phyloP scores from a whole-genome alignment of 176 grass and related monocot species.

The Carex pumila region DNA sequence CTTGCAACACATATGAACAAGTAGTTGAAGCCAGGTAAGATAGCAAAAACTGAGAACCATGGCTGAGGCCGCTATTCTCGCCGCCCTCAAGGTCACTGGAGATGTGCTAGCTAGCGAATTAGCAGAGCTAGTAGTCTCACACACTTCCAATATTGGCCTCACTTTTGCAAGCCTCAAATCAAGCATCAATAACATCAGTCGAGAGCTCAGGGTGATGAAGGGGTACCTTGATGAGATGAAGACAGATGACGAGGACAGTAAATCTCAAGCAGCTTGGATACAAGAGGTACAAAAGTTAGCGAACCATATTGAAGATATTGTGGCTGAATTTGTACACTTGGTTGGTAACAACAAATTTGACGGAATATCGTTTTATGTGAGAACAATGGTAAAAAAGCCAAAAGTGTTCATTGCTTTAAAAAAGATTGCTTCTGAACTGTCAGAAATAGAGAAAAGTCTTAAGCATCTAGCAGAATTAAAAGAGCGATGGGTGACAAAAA shows the following conservation, averaged over 20 bases:
- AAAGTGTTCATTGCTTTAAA: slow-evolving; percentile 1
- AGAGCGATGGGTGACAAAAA: background rate
- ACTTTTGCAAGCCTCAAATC: background rate
- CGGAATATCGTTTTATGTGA: background rate
- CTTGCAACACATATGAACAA: background rate
- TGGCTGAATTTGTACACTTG: slow-evolving; percentile 27
- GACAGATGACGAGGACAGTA: background rate
- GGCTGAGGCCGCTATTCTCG: slow-evolving; percentile 17
- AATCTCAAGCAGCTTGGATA: slow-evolving; percentile 16
- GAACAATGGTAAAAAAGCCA: slow-evolving; percentile 6
- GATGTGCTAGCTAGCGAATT: background rate
- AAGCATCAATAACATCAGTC: slow-evolving; percentile 19
- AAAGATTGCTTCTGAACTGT: slow-evolving; percentile 24
- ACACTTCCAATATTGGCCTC: background rate
- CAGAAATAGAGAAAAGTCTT: slow-evolving; percentile 1
- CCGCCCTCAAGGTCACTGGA: slow-evolving; percentile 7
- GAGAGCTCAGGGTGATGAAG: slow-evolving; percentile 26
- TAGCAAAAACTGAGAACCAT: background rate
- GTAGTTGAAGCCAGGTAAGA: background rate
- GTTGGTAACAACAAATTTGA: background rate
- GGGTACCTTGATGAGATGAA: slow-evolving; percentile 16
- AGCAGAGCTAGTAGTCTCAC: background rate
- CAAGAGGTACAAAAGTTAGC: slow-evolving; percentile 15
- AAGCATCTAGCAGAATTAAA: background rate
- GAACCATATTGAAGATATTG: slow-evolving; percentile 33